These are phyloP conservation scores for Phytophthora fragariae DNA, from an alignment of 352 stramenopile species.

Conservation along the genomic window DNA sequence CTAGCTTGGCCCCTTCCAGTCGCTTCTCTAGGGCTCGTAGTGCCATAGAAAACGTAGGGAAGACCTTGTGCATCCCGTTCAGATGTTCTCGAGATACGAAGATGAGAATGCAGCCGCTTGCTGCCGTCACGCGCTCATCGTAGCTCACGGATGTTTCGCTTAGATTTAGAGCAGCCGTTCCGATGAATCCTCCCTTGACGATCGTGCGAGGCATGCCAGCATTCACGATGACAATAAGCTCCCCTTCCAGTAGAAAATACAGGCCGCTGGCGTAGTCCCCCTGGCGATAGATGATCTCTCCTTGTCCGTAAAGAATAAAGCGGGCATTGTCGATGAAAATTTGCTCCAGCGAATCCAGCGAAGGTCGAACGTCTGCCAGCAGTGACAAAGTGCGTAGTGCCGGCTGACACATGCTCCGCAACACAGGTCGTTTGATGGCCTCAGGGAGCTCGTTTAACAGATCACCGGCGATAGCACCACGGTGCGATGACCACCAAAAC, in stretches of 20 bases:
- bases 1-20: constrained; percentile 54
- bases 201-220: constrained; percentile 42
- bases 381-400: constrained; percentile 55
- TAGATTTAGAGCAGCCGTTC: constrained; percentile 55
- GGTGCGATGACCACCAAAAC: constrained; percentile 76
- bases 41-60: constrained; percentile 69
- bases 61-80: constrained; percentile 64
- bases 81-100: constrained; percentile 64
- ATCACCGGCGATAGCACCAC: constrained; percentile 55
- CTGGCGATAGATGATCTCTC: constrained; percentile 69
- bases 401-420: constrained; percentile 57
- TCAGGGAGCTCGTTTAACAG: constrained; percentile 63
- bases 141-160: constrained; percentile 67
- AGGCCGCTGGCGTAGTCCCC: constrained; percentile 68
- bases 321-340: constrained; percentile 59
- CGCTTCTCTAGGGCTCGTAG: constrained; percentile 66
- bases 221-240: constrained; percentile 56
- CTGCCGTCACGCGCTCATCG: constrained; percentile 60
- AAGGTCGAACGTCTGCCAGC: constrained; percentile 45
- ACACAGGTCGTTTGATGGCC: constrained; percentile 58
- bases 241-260: constrained; percentile 67
- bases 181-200: constrained; percentile 60
- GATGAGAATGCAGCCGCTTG: constrained; percentile 65
- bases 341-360: constrained; percentile 45
- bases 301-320: constrained; percentile 70